phyloP scores from a whole-genome alignment of 1,284 basidiomycete genomes.

The Ganoderma resinaceum region DNA sequence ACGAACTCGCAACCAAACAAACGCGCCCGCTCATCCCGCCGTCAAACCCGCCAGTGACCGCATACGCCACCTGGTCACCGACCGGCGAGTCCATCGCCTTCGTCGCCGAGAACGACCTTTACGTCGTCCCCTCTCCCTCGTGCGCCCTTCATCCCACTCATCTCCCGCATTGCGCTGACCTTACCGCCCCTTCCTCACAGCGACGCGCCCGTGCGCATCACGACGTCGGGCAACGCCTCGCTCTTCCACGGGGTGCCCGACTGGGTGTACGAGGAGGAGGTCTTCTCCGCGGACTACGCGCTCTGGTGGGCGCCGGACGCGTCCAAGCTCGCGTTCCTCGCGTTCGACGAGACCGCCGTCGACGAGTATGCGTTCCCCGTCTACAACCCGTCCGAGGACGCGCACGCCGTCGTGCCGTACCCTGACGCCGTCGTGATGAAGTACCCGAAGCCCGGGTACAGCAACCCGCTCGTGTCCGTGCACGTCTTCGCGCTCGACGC shows the following conservation, averaged over 20 bases:
- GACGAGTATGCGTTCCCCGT: slow-evolving; percentile 88
- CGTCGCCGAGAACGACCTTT: slow-evolving; percentile 86
- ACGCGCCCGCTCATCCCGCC: slow-evolving; percentile 78
- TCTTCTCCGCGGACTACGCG: slow-evolving; percentile 77
- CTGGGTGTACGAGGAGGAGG: slow-evolving; percentile 98
- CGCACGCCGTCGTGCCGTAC: slow-evolving; percentile 79
- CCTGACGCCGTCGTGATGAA: slow-evolving; percentile 82
- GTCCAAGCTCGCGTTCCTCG: slow-evolving; percentile 82
- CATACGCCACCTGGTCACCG: slow-evolving; percentile 88
- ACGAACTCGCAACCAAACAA: slow-evolving; percentile 61
- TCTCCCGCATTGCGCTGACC: neutral
- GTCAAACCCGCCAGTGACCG: slow-evolving; percentile 69
- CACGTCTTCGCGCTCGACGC: slow-evolving; percentile 79
- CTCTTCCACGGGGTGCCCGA: slow-evolving; percentile 96
- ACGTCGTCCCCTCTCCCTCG: slow-evolving; percentile 72
- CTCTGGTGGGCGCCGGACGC: slow-evolving; percentile 94
- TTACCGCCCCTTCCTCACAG: slow-evolving; percentile 33
- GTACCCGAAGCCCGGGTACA: slow-evolving; percentile 92
- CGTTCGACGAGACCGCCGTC: slow-evolving; percentile 89
- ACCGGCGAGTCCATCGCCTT: slow-evolving; percentile 84
- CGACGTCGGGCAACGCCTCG: slow-evolving; percentile 80
- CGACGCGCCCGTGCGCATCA: slow-evolving; percentile 75
- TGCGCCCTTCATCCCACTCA: slow-evolving; percentile 42
- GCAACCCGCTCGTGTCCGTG: slow-evolving; percentile 88
- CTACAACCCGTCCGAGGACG: slow-evolving; percentile 84